Conservation (phyloP, 1,284 basidiomycete species). For the Amylostereum areolatum region DNA sequence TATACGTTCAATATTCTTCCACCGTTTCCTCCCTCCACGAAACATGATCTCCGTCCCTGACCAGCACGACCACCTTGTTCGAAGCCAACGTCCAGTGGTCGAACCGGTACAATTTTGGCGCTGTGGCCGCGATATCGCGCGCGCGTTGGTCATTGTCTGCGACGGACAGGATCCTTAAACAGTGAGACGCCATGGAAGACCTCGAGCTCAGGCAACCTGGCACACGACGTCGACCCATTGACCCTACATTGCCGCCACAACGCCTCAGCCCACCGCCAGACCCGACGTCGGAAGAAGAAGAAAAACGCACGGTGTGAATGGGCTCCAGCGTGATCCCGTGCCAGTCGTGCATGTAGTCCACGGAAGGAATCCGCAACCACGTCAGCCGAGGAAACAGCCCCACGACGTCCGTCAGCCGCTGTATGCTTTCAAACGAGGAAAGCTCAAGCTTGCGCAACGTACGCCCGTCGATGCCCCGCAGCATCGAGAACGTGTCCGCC, state of each 20-base stretch:
- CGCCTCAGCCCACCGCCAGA: neutral
- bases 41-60: constrained; percentile 7
- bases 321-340: neutral
- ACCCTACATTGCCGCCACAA: neutral
- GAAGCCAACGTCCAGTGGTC: constrained; percentile 19
- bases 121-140: constrained; percentile 14
- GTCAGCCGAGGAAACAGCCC: constrained; percentile 3
- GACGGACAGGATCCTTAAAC: constrained; percentile 6
- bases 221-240: constrained; percentile 3
- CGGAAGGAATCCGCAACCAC: constrained; percentile 7
- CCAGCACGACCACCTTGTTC: constrained; percentile 15
- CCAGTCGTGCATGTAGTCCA: constrained; percentile 10
- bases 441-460: constrained; percentile 9
- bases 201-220: constrained; percentile 4
- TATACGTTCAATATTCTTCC: neutral
- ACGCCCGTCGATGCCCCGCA: constrained; percentile 2
- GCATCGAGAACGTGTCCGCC: neutral
- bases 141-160: constrained; percentile 18
- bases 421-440: constrained; percentile 4
- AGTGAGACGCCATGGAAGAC: constrained; percentile 8
- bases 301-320: constrained; percentile 2
- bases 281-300: neutral
- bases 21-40: constrained; percentile 10
- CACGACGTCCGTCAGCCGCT: constrained; percentile 1
- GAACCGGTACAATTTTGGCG: constrained; percentile 15